Base-by-base conservation (phyloP, 768 basidiomycete genomes). In the Candolleomyces aberdarensis region DNA sequence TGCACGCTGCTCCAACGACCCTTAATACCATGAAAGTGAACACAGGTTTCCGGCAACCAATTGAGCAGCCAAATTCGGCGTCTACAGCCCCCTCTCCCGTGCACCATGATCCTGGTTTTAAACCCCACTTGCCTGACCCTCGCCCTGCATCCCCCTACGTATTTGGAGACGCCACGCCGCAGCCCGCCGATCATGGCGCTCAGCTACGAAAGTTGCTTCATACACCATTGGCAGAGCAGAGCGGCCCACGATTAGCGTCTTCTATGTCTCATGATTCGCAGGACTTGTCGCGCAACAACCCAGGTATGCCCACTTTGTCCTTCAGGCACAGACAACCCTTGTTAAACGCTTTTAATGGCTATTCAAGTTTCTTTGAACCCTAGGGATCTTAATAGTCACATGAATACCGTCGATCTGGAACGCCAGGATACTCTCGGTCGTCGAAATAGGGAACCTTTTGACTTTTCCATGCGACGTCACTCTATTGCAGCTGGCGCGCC, bases 391-490 rank as follows among this genome's bases (percentile, higher is more conserved):
- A 72, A 73, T 3, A 26, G 26, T 65, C 72, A 74, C 40, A 78
- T 78, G 76, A 73, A 76, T 66, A 3, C 26, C 26, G 69, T 75
- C 32, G 77, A 83, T 63, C 64, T 63, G 48, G 72, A 77, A 56
- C 74, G 68, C 52, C 71, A 69, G 54, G 63, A 66, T 48, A 75
- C 72, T 50, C 71, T 70, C 56, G 62, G 62, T 65, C 67, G 69
- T 52, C 64, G 69, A 50, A 39, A 79, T 22, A 74, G 76, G 20
- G 81, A 81, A 54, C 78, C 82, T 58, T 86, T 86, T 67, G 87
- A 91, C 75, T 85, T 86, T 69, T 84, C 74, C 65, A 88, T 88
- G 78, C 81, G 89, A 52, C 77, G 89, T 22, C 88, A 89, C 67
- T 89, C 89, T 29, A 86, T 90, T 63, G 85, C 86, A 46, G 81